Evolutionary conservation across 1,139 yeast species (phyloP).

Genomic region (Diutina neorugosa): DNA sequence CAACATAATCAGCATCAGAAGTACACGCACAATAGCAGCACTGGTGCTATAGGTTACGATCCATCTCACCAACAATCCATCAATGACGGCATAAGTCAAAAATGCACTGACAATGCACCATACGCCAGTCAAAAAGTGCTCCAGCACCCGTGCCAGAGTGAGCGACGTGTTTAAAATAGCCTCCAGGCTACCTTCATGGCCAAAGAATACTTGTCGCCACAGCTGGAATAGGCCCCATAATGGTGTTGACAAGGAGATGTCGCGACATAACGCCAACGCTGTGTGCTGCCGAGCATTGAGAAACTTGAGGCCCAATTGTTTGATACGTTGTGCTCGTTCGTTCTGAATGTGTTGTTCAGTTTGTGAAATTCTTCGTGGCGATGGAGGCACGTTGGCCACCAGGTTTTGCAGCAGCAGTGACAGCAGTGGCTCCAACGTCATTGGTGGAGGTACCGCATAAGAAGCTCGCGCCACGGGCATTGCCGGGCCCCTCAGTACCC

Average conservation of each 20-base stretch:
- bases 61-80: slow-evolving; percentile 89
- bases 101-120: slow-evolving; percentile 86
- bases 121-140: slow-evolving; percentile 56
- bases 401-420: slow-evolving; percentile 1
- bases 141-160: slow-evolving; percentile 53
- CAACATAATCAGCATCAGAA: slow-evolving; percentile 68
- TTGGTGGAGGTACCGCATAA: background rate
- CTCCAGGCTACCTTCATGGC: slow-evolving; percentile 10
- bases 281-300: slow-evolving; percentile 69
- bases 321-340: slow-evolving; percentile 11
- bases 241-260: slow-evolving; percentile 58
- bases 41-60: slow-evolving; percentile 78
- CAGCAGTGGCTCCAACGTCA: background rate
- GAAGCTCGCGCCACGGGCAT: background rate
- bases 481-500: background rate
- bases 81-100: slow-evolving; percentile 71
- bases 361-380: background rate
- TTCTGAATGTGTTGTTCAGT: background rate
- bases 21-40: slow-evolving; percentile 79
- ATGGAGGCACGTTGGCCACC: background rate
- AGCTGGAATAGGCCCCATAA: slow-evolving; percentile 44
- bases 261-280: slow-evolving; percentile 60
- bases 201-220: slow-evolving; percentile 28
- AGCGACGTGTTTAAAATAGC: slow-evolving; percentile 9
- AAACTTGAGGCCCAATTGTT: slow-evolving; percentile 50